Percentiles rank a stretch among this genome's conserved stretches.
Conservation (phyloP, 208 protist genomes). For the Polymyxa betae region DNA sequence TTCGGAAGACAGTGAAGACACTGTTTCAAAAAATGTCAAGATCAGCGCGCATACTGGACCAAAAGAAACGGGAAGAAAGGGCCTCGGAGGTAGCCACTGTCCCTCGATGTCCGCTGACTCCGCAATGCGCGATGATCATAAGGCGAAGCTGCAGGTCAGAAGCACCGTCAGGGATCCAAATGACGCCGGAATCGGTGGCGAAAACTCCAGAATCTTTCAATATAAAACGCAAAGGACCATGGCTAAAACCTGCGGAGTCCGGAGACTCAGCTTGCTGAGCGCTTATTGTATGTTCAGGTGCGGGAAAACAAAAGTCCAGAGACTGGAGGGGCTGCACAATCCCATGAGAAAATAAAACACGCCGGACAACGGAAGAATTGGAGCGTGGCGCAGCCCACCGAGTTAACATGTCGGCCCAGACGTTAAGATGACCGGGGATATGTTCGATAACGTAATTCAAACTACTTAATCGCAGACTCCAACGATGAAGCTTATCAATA, state of each 20-base stretch:
- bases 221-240: not conserved
- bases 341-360: not conserved
- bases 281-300: not conserved
- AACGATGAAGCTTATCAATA: constrained; percentile 37
- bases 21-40: not conserved
- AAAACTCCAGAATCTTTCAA: not conserved
- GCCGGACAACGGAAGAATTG: not conserved
- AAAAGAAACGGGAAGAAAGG: constrained; percentile 37
- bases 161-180: not conserved
- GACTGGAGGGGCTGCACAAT: not conserved
- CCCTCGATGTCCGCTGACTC: not conserved
- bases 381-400: not conserved
- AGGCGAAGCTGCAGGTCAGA: constrained; percentile 12
- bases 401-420: not conserved
- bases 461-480: not conserved
- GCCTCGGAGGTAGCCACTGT: not conserved
- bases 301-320: not conserved
- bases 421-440: not conserved
- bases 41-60: not conserved
- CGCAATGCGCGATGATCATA: constrained; percentile 8
- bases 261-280: not conserved
- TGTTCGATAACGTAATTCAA: constrained; percentile 31
- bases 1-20: constrained; percentile 31
- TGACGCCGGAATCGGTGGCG: not conserved
- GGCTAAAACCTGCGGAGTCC: not conserved